Evolutionary conservation across 192 early-diverging fungal species (phyloP), one percentile per base, ranked within the genome.

Genomic region (Blastocladiella britannica): DNA sequence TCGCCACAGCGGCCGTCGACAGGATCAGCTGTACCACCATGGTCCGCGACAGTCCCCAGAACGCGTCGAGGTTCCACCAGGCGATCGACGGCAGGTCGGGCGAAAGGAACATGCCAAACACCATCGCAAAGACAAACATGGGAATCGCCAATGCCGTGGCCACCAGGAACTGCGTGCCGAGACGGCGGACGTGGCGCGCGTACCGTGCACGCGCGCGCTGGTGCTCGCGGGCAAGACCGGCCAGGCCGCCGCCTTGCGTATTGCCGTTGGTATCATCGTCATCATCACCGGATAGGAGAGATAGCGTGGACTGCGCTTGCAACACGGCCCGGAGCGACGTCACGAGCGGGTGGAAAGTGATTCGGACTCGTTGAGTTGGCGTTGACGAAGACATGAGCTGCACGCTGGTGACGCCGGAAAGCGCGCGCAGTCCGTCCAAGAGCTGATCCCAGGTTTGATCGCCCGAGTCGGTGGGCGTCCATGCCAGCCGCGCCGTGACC

Each of bases 1-100:
- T 70, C 61, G 83, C 82, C 63, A 86, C 84, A 4, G 87, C 81
- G 0, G 83, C 81, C 1, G 82, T 83, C 2, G 83, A 75, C 3
- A 88, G 56, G 3, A 82, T 24, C 26, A 77, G 74, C 53, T 79
- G 53, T 24, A 76, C 47, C 15, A 88, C 25, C 47, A 77, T 77
- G 1, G 55, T 67, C 8, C 79, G 53, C 1, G 72, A 58, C 23
- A 87, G 60, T 1, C 82, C 83, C n/a, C n/a, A n/a, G n/a, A n/a
- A n/a, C n/a, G n/a, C n/a, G n/a, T n/a, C n/a, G n/a, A n/a, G n/a
- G n/a, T n/a, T n/a, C n/a, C n/a, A n/a, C n/a, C n/a, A n/a, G 0
- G 77, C 72, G 5, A 68, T 53, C 6, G 76, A 55, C 3, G 70
- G 60, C 53, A 78, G 72, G 8, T 65, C 58, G 18, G 60, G 28